These are phyloP conservation scores for Calocybe cyanea DNA, from an alignment of 768 basidiomycete species.

Conservation along the genomic window DNA sequence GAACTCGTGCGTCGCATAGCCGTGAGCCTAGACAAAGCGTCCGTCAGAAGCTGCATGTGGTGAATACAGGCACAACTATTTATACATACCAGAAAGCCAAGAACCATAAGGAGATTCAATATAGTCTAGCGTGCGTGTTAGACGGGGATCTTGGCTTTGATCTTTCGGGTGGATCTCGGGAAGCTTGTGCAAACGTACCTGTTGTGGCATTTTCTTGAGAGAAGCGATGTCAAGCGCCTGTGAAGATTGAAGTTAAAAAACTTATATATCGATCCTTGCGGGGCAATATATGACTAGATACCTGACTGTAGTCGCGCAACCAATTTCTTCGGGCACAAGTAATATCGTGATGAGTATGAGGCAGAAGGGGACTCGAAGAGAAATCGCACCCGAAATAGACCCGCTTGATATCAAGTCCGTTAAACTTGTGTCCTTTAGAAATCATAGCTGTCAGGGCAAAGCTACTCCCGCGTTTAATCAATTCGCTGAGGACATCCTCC, in stretches of 20 bases:
- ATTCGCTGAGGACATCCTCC: conserved; percentile 67
- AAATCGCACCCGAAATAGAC: conserved; percentile 73
- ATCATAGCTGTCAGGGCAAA: conserved; percentile 59
- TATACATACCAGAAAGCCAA: conserved; percentile 75
- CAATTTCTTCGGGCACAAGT: conserved; percentile 53
- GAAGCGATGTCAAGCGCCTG: conserved; percentile 81
- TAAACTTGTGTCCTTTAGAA: conserved; percentile 66
- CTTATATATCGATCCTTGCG: too few species aligned
- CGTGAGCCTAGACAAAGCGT: conserved; percentile 50
- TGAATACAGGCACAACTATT: not conserved
- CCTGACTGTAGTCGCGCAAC: conserved; percentile 87
- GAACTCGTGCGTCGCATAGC: conserved; percentile 80
- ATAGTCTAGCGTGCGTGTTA: conserved; percentile 57
- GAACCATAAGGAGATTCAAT: conserved; percentile 82
- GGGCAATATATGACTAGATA: conserved; percentile 18
- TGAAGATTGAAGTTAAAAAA: not conserved
- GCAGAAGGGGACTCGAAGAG: not conserved
- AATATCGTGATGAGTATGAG: not conserved
- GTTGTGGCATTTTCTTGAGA: conserved; percentile 67
- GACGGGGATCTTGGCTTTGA: not conserved
- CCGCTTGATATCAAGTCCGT: conserved; percentile 76
- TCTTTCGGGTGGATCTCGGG: not conserved
- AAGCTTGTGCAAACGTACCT: conserved; percentile 38
- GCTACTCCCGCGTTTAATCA: conserved; percentile 51
- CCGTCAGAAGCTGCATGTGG: not conserved